phyloP scores from a whole-genome alignment of 2,329 filamentous ascomycete species.

The Pseudonectria buxi region DNA sequence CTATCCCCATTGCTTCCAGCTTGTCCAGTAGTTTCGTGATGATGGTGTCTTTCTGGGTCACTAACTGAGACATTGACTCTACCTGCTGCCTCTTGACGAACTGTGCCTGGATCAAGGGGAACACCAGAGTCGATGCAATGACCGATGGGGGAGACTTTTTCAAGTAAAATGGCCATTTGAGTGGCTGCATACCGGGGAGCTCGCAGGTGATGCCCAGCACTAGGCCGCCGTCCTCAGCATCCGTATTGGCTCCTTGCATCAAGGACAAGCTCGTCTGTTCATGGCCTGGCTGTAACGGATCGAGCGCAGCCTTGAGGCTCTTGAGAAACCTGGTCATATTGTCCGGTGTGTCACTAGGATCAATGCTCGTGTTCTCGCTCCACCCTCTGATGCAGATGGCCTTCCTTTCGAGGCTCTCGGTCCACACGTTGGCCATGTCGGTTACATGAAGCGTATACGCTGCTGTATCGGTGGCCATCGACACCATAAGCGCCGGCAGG shows the following conservation, averaged over 20 bases:
- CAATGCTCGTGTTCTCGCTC: constrained; percentile 61
- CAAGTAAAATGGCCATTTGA: constrained; percentile 61
- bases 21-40: constrained; percentile 48
- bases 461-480: constrained; percentile 44
- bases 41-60: constrained; percentile 46
- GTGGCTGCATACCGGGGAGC: constrained; percentile 56
- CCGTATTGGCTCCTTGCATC: constrained; percentile 24
- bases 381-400: constrained; percentile 57
- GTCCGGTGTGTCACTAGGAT: constrained; percentile 60
- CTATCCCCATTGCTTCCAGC: constrained; percentile 43
- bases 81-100: constrained; percentile 34
- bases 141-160: constrained; percentile 35
- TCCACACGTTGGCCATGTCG: constrained; percentile 69
- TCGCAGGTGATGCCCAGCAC: constrained; percentile 50
- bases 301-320: constrained; percentile 50
- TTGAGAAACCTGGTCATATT: constrained; percentile 63
- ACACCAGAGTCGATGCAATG: constrained; percentile 42
- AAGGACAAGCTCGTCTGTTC: constrained; percentile 40
- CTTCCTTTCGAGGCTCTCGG: constrained; percentile 55
- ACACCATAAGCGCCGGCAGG: constrained; percentile 58
- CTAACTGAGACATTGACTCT: constrained; percentile 34
- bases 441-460: constrained; percentile 63
- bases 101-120: constrained; percentile 45
- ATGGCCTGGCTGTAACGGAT: constrained; percentile 38
- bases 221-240: constrained; percentile 35